Evolutionary conservation across 2,329 filamentous ascomycete genomes (phyloP).

Genomic region (Rutstroemia sp.): DNA sequence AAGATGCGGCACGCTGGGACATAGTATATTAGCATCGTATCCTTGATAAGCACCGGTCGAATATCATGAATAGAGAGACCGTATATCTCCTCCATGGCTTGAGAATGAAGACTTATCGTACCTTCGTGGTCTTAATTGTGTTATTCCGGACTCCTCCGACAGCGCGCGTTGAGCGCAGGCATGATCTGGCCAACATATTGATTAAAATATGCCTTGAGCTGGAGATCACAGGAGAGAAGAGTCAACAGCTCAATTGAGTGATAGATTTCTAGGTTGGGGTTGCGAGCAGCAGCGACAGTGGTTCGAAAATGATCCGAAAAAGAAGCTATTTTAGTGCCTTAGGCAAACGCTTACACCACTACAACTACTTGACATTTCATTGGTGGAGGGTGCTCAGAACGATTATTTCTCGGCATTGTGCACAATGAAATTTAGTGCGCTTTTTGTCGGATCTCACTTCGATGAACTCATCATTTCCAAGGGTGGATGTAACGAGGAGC

Average conservation of each 20-base stretch:
- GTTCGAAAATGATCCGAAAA: slow-evolving; percentile 11
- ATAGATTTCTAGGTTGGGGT: slow-evolving; percentile 22
- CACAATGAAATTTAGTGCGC: not conserved
- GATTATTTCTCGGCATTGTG: slow-evolving; percentile 8
- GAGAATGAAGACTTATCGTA: slow-evolving; percentile 40
- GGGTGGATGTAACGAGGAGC: too few relatives aligned
- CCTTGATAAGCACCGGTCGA: not conserved
- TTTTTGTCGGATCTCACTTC: not conserved
- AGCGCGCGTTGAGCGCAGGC: slow-evolving; percentile 80
- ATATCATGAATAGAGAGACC: not conserved
- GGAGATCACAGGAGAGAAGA: slow-evolving; percentile 25
- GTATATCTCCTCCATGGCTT: not conserved
- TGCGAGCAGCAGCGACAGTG: slow-evolving; percentile 12
- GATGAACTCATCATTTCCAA: too few relatives aligned
- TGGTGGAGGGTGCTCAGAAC: not conserved
- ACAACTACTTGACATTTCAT: not conserved
- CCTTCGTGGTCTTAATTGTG: slow-evolving; percentile 66
- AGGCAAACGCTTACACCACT: slow-evolving; percentile 8
- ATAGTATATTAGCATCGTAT: slow-evolving; percentile 34
- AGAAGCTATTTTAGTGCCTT: slow-evolving; percentile 5
- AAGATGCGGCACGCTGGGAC: slow-evolving; percentile 53
- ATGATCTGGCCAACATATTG: slow-evolving; percentile 91
- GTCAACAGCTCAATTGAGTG: slow-evolving; percentile 26
- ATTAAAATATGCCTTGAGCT: slow-evolving; percentile 26
- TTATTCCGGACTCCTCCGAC: slow-evolving; percentile 71